Percentiles rank a stretch among this genome's conserved stretches.
Evolutionary conservation across 208 protist genomes (phyloP).

Genomic region (Wallacemonas sp.): DNA sequence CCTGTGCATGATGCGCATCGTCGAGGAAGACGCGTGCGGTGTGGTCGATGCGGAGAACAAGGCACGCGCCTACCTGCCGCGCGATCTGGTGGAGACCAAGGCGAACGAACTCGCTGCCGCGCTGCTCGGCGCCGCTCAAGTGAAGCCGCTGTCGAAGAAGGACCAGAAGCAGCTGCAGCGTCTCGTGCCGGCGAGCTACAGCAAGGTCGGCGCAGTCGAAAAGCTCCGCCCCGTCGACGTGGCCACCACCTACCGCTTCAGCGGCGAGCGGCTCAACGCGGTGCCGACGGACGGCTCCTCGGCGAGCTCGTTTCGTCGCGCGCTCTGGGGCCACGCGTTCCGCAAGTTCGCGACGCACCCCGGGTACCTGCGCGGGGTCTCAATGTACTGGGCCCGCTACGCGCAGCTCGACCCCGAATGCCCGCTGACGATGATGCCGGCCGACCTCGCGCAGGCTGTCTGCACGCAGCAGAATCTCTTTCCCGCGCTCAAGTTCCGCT

Average conservation of each 20-base stretch:
- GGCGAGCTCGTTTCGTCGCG: conserved; percentile 58
- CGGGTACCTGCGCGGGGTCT: conserved; percentile 65
- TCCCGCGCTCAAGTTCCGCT: conserved; percentile 78
- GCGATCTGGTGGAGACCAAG: conserved; percentile 58
- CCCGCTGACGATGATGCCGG: conserved; percentile 58
- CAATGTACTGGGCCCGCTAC: conserved; percentile 86
- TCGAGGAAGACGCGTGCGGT: conserved; percentile 70
- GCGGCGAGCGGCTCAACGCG: conserved; percentile 63
- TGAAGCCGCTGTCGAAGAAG: conserved; percentile 56
- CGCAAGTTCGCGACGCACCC: conserved; percentile 82
- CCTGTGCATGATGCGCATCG: conserved; percentile 90
- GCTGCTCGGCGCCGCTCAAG: conserved; percentile 32
- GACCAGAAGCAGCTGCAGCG: conserved; percentile 78
- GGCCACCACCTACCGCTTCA: conserved; percentile 77
- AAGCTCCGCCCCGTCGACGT: conserved; percentile 86
- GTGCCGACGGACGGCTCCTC: conserved; percentile 27
- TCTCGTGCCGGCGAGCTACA: conserved; percentile 73
- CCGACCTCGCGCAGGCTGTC: conserved; percentile 63
- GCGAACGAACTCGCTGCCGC: conserved; percentile 45
- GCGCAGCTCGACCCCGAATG: conserved; percentile 54
- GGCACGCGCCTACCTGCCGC: conserved; percentile 72
- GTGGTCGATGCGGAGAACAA: conserved; percentile 79
- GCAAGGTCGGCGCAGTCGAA: conserved; percentile 65
- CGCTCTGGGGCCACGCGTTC: conserved; percentile 79
- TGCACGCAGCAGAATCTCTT: conserved; percentile 80